Base-by-base conservation (phyloP, 257 asterid genomes). In the Echites panduratus region DNA sequence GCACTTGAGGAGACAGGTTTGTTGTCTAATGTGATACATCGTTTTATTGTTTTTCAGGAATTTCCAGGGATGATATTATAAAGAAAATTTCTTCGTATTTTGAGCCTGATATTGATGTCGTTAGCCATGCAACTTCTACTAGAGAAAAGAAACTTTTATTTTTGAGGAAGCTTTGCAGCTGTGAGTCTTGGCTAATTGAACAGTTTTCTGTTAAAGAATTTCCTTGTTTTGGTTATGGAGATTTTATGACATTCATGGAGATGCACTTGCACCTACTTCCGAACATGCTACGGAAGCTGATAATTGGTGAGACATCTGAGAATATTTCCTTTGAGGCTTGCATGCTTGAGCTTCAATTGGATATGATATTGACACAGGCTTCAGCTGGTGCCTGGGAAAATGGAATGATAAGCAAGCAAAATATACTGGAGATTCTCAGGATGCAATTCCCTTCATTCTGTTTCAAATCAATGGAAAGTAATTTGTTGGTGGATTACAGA, bases 211-310 rank as follows among this genome's bases (percentile, higher is more conserved):
- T 82, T 65, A 70, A 82, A 65, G 79, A 83, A 72, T 95, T 95
- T 80, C 95, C 82, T 68, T 83, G 87, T 41, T 87, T 95, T 77
- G 99, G 99, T 79, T 74, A 86, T 78, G 99, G 97, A 78, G 93
- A 84, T 49, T 84, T 86, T 79, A 76, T 83, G 74, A 75, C 71
- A 76, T 95, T 95, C 87, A 58, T 92, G 74, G 92, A 88, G 83
- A 91, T 83, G 82, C 74, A 92, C 77, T 65, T 84, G 82, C 81
- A 82, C 79, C 74, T 80, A 47, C 68, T 91, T 81, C 88, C 96
- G 70, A 73, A 43, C 72, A 81, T 78, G 59, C 75, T 95, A 56
- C 93, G 79, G 66, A 83, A 74, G 76, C 77, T 68, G 79, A 83
- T 92, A 53, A 71, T 73, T 66, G 86, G 86, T 61, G 88, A 79